phyloP scores from a whole-genome alignment of 1,284 basidiomycete species.

The Neonothopanus nambi region DNA sequence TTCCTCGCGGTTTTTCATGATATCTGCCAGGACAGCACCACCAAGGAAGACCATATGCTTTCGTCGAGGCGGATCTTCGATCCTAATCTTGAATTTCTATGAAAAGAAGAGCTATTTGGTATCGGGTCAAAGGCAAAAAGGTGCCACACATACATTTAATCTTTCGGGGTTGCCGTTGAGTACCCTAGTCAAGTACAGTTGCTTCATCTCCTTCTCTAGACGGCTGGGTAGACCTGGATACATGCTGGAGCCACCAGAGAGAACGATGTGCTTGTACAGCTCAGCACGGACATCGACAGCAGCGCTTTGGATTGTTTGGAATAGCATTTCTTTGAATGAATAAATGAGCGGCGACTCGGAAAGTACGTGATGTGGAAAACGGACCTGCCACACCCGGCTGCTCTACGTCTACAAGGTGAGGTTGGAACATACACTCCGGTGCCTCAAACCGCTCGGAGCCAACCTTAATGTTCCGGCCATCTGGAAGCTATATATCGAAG shows the following conservation, averaged over 20 bases:
- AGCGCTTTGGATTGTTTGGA: slow-evolving; percentile 93
- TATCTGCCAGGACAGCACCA: slow-evolving; percentile 94
- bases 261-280: slow-evolving; percentile 97
- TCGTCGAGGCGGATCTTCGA: slow-evolving; percentile 96
- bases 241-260: slow-evolving; percentile 98
- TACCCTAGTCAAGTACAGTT: slow-evolving; percentile 91
- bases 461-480: slow-evolving; percentile 96
- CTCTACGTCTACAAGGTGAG: slow-evolving; percentile 95
- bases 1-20: slow-evolving; percentile 93
- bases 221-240: slow-evolving; percentile 97
- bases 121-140: not conserved
- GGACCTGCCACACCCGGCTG: slow-evolving; percentile 93
- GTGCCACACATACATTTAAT: slow-evolving; percentile 69
- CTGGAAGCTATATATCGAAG: slow-evolving; percentile 70
- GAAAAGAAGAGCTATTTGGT: slow-evolving; percentile 1
- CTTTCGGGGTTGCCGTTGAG: slow-evolving; percentile 84
- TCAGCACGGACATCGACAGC: slow-evolving; percentile 90
- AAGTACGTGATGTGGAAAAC: slow-evolving; percentile 24
- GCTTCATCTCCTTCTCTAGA: slow-evolving; percentile 99
- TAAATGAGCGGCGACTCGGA: not conserved
- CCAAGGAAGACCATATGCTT: slow-evolving; percentile 99
- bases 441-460: slow-evolving; percentile 99
- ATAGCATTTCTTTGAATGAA: slow-evolving; percentile 79
- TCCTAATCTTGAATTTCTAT: slow-evolving; percentile 98
- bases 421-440: slow-evolving; percentile 99